Percentiles rank a stretch among this genome's conserved stretches.
Evolutionary conservation across 2,329 filamentous ascomycete genomes (phyloP).

Genomic region (Xylariaceae sp.): DNA sequence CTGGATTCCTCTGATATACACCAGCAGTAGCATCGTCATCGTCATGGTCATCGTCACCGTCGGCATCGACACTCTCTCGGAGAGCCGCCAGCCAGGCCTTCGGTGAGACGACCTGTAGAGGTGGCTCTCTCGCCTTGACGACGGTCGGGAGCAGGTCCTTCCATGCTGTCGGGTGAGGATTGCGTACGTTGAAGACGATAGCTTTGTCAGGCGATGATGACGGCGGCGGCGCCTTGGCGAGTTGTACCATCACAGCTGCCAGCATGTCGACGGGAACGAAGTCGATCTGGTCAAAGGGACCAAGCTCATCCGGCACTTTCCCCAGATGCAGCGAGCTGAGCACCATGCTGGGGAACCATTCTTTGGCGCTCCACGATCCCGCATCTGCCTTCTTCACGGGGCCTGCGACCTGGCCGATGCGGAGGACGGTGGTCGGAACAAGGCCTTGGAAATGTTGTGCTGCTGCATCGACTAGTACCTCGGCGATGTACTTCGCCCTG

Average conservation of each 20-base stretch:
- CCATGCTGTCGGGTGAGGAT: constrained; percentile 24
- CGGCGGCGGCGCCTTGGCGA: constrained; percentile 10
- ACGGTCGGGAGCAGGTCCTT: constrained; percentile 20
- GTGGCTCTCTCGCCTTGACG: constrained; percentile 6
- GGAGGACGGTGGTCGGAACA: constrained; percentile 12
- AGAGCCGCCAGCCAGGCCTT: not conserved
- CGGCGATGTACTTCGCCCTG: constrained; percentile 26
- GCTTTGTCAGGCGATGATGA: not conserved
- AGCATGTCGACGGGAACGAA: constrained; percentile 42
- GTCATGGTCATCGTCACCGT: not conserved
- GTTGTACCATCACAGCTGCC: constrained; percentile 32
- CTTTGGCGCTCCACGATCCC: constrained; percentile 36
- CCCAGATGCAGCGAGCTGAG: constrained; percentile 34
- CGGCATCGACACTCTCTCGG: constrained; percentile 2
- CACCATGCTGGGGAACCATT: constrained; percentile 39
- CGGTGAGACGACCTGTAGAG: not conserved
- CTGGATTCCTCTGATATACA: constrained; percentile 25
- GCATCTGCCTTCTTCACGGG: constrained; percentile 7
- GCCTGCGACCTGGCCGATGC: constrained; percentile 29
- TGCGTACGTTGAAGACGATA: constrained; percentile 25
- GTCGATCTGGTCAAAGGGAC: constrained; percentile 31
- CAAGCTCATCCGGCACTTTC: constrained; percentile 34
- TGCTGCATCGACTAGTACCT: constrained; percentile 23
- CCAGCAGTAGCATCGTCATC: constrained; percentile 5
- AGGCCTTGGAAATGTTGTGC: constrained; percentile 11